Percentiles rank a stretch among this genome's conserved stretches.
Evolutionary conservation across 805 yeast species (phyloP).

Genomic region (Vanderwaltozyma tropicalis): DNA sequence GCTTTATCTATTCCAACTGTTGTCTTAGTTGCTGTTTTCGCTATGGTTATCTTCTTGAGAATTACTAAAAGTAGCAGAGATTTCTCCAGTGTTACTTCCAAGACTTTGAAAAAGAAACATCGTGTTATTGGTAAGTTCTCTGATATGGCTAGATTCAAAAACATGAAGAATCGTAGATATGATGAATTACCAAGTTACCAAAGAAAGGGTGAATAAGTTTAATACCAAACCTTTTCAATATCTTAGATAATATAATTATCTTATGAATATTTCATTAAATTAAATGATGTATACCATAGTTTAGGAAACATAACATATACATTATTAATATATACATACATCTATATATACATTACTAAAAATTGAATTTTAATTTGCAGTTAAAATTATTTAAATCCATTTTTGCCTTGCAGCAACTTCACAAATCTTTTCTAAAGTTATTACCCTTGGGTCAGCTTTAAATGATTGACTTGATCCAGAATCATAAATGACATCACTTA

Average conservation of each 20-base stretch:
- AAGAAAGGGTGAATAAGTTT: slow-evolving; percentile 3
- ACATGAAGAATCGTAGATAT: slow-evolving; percentile 31
- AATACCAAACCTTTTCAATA: no score
- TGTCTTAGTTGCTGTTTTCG: slow-evolving; percentile 47
- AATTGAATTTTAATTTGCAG: not conserved
- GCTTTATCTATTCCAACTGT: slow-evolving; percentile 60
- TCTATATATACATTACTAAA: not conserved
- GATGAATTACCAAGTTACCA: slow-evolving; percentile 29
- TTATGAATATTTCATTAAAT: not conserved
- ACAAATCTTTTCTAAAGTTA: slow-evolving; percentile 29
- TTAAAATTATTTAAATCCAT: slow-evolving; percentile 18
- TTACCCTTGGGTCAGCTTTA: slow-evolving; percentile 28
- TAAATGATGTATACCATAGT: no score
- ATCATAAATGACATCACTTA: slow-evolving; percentile 1
- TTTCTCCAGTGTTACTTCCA: slow-evolving; percentile 34
- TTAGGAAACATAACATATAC: no score
- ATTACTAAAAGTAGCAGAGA: slow-evolving; percentile 48
- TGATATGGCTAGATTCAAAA: slow-evolving; percentile 23
- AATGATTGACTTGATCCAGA: slow-evolving; percentile 7
- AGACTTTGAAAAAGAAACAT: slow-evolving; percentile 28
- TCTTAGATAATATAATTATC: not conserved
- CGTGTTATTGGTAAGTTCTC: slow-evolving; percentile 33
- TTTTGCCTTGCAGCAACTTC: slow-evolving; percentile 30
- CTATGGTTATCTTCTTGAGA: slow-evolving; percentile 55
- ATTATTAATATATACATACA: no score